Percentiles rank a stretch among this genome's conserved stretches.
Conservation (phyloP, 805 yeast genomes). For the Wickerhamiella dianesei region DNA sequence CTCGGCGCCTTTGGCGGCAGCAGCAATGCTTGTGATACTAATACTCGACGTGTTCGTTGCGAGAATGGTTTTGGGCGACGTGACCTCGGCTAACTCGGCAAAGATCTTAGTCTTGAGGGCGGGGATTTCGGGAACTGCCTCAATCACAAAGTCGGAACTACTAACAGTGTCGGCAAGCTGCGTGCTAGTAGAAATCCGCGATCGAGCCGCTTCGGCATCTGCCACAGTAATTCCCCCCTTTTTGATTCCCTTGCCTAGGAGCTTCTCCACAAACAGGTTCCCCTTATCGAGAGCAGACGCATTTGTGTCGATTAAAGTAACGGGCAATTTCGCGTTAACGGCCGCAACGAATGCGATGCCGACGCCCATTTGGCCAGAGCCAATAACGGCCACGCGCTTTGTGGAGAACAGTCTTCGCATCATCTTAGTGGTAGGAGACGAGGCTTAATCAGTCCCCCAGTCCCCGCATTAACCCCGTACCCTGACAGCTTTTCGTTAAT, state of each 20-base stretch:
- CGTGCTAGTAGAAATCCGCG: constrained; percentile 19
- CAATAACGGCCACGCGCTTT: constrained; percentile 19
- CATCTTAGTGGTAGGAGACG: not conserved
- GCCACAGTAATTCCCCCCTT: constrained; percentile 23
- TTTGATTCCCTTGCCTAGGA: constrained; percentile 24
- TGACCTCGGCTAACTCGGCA: constrained; percentile 17
- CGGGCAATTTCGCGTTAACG: constrained; percentile 26
- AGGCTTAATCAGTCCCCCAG: too few species aligned
- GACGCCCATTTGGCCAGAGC: constrained; percentile 34
- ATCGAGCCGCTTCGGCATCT: constrained; percentile 21
- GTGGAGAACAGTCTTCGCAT: constrained; percentile 3
- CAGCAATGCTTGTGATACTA: constrained; percentile 31
- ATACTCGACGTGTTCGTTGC: constrained; percentile 33
- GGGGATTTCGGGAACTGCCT: constrained; percentile 32
- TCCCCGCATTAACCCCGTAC: too few species aligned
- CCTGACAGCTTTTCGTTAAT: too few species aligned
- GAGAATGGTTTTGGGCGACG: constrained; percentile 23
- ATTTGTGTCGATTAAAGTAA: constrained; percentile 25
- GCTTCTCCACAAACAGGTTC: constrained; percentile 23
- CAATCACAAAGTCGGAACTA: constrained; percentile 28
- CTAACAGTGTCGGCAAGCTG: constrained; percentile 20
- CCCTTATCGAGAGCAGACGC: constrained; percentile 24
- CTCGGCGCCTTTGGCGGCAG: constrained; percentile 30
- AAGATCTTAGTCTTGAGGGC: constrained; percentile 27
- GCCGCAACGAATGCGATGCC: constrained; percentile 33